Percentiles rank a stretch among this genome's conserved stretches.
Evolutionary conservation across 148 eudicot species (phyloP).

Genomic region (Spergularia marina): DNA sequence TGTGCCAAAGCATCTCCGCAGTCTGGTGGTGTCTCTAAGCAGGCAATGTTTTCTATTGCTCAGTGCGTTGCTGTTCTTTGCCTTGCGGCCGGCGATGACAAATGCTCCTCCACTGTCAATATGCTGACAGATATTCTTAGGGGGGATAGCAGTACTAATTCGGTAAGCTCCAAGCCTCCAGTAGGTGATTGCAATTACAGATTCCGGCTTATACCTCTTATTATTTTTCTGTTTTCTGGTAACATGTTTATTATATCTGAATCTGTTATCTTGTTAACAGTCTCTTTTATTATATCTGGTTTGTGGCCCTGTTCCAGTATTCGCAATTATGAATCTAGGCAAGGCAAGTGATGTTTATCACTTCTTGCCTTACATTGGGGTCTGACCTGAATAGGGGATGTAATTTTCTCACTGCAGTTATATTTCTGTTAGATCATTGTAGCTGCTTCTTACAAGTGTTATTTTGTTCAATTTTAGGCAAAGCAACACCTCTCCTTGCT

Average conservation of each 20-base stretch:
- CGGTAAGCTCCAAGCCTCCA: constrained; percentile 44
- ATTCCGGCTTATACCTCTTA: neutral
- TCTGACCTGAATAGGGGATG: neutral
- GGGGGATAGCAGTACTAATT: constrained; percentile 65
- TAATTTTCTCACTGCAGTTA: neutral
- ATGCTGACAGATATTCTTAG: constrained; percentile 85
- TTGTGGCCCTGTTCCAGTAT: too few species aligned
- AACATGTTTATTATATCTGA: neutral
- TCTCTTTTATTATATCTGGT: too few species aligned
- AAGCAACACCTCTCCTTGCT: constrained; percentile 92
- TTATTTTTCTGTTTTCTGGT: too few species aligned
- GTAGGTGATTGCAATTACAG: neutral
- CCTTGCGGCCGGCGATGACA: constrained; percentile 86
- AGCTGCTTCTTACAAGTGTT: constrained; percentile 5
- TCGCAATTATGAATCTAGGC: too few species aligned
- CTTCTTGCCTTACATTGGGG: neutral
- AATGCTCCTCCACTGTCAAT: constrained; percentile 73
- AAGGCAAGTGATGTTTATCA: too few species aligned
- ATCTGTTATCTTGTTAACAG: neutral
- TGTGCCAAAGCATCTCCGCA: constrained; percentile 85
- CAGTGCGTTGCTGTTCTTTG: constrained; percentile 99
- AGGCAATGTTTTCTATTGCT: constrained; percentile 93
- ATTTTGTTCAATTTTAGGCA: constrained; percentile 47
- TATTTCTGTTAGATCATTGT: neutral
- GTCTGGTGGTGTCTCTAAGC: constrained; percentile 88